phyloP scores from a whole-genome alignment of 2,329 filamentous ascomycete genomes.

The Fusarium nisikadoi region DNA sequence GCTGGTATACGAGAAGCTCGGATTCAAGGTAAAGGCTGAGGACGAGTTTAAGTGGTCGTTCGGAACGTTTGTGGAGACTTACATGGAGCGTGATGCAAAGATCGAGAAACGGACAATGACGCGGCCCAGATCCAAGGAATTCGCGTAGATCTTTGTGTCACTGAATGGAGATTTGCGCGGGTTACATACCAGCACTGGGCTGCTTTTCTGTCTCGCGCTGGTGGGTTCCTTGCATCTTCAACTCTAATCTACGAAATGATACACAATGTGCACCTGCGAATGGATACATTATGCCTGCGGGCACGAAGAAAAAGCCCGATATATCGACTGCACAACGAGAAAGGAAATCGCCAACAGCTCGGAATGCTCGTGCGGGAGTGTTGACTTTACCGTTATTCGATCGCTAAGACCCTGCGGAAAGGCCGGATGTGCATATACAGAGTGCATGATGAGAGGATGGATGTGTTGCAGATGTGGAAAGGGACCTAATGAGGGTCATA shows the following conservation, averaged over 20 bases:
- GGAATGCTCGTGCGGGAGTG: conserved; percentile 26
- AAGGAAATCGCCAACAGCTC: conserved; percentile 27
- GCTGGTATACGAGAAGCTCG: conserved; percentile 59
- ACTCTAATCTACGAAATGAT: conserved; percentile 13
- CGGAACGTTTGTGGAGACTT: conserved; percentile 48
- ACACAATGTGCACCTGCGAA: conserved; percentile 38
- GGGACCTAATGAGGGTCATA: conserved; percentile 27
- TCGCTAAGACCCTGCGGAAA: conserved; percentile 8
- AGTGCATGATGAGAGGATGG: conserved; percentile 34
- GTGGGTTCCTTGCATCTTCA: neutral
- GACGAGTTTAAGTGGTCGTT: conserved; percentile 49
- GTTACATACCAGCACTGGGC: neutral
- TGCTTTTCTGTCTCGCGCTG: neutral
- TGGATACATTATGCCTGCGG: conserved; percentile 28
- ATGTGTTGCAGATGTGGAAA: conserved; percentile 34
- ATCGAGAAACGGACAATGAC: conserved; percentile 14
- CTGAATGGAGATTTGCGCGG: conserved; percentile 5
- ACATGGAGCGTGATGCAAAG: conserved; percentile 48
- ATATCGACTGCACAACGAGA: conserved; percentile 31
- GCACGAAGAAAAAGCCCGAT: conserved; percentile 35
- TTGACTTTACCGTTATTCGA: conserved; percentile 24
- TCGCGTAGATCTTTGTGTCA: conserved; percentile 22
- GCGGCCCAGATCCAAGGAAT: conserved; percentile 13
- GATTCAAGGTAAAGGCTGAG: conserved; percentile 55
- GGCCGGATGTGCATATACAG: conserved; percentile 20